Evolutionary conservation across 2,329 filamentous ascomycete genomes (phyloP).

Genomic region (Aspergillus phoenicis): DNA sequence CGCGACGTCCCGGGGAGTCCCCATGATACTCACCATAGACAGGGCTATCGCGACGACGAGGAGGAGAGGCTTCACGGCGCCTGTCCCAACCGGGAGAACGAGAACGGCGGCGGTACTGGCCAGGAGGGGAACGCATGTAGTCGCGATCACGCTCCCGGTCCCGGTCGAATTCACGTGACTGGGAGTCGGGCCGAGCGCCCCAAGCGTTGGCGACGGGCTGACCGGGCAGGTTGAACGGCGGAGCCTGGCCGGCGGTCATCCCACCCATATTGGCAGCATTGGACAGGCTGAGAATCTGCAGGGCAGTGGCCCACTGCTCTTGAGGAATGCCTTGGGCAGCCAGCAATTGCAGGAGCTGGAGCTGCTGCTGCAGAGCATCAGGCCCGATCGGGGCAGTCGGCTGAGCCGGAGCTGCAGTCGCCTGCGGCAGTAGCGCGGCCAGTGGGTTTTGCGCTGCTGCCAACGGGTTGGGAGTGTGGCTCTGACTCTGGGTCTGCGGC

Average conservation of each 20-base stretch:
- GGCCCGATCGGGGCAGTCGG: constrained; percentile 35
- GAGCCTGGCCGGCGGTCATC: constrained; percentile 38
- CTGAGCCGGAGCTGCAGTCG: constrained; percentile 32
- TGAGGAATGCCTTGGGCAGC: constrained; percentile 73
- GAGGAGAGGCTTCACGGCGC: constrained; percentile 66
- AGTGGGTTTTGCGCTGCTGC: constrained; percentile 43
- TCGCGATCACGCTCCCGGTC: constrained; percentile 66
- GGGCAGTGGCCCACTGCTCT: constrained; percentile 70
- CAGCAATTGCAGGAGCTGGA: constrained; percentile 74
- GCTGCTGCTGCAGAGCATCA: constrained; percentile 66
- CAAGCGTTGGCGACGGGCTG: constrained; percentile 36
- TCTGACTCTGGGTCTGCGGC: constrained; percentile 45
- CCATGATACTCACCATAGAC: constrained; percentile 74
- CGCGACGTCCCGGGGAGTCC: constrained; percentile 65
- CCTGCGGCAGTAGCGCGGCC: constrained; percentile 47
- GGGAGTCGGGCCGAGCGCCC: constrained; percentile 41
- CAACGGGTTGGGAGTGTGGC: constrained; percentile 46
- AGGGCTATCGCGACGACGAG: constrained; percentile 66
- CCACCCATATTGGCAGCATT: constrained; percentile 38
- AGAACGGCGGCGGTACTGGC: constrained; percentile 68
- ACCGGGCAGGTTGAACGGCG: constrained; percentile 37
- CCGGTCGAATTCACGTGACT: constrained; percentile 54
- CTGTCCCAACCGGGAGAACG: constrained; percentile 77
- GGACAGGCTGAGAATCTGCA: constrained; percentile 53
- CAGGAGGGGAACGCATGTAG: constrained; percentile 64